These are phyloP conservation scores for Apiospora hydei DNA, from an alignment of 2,329 filamentous ascomycete genomes.

Conservation along the genomic window DNA sequence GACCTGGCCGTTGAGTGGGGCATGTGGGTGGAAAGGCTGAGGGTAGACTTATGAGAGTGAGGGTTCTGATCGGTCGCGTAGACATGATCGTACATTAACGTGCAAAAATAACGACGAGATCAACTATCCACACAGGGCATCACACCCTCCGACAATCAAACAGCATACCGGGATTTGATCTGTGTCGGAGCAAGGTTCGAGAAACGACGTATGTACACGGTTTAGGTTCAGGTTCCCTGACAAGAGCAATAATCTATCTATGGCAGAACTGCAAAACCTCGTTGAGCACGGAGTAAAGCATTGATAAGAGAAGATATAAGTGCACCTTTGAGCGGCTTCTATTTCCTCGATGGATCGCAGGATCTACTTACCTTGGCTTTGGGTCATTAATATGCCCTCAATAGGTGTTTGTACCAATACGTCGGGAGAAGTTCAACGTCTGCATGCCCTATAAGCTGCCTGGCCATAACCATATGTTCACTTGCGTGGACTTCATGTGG, in stretches of 20 bases:
- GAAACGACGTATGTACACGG: background rate
- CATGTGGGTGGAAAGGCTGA: too few relatives aligned
- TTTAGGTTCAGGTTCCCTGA: too few relatives aligned
- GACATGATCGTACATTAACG: background rate
- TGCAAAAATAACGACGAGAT: too few relatives aligned
- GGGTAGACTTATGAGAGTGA: background rate
- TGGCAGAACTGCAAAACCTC: background rate
- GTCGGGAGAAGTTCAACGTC: too few relatives aligned
- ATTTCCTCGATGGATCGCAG: background rate
- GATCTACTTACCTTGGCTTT: background rate
- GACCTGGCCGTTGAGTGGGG: background rate
- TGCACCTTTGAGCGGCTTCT: background rate
- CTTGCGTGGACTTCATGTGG: too few relatives aligned
- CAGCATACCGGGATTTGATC: background rate
- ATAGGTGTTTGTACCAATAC: background rate
- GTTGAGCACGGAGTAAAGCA: too few relatives aligned
- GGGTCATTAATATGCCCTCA: background rate
- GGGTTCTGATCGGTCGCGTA: background rate
- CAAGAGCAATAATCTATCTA: background rate
- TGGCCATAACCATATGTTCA: too few relatives aligned
- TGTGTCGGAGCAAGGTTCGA: background rate
- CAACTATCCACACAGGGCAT: background rate
- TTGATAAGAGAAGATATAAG: too few relatives aligned
- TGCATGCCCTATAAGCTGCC: too few relatives aligned
- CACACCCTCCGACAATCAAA: background rate